Evolutionary conservation across 2,329 filamentous ascomycete genomes (phyloP), one percentile per base, ranked within the genome.

Genomic region (Sclerotinia glacialis): DNA sequence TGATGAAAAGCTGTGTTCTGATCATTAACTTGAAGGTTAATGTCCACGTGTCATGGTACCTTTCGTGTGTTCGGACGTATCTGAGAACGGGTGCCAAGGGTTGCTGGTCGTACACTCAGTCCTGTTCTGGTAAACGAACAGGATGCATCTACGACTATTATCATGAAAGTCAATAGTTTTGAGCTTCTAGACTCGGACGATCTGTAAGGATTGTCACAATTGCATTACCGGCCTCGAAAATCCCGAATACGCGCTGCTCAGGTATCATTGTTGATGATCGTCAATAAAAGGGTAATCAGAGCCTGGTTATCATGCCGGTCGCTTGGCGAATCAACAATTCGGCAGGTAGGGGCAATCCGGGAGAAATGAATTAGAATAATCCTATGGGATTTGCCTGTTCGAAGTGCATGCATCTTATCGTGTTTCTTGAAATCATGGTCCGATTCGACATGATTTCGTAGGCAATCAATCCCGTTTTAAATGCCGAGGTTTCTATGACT

Each of bases 11-110:
- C 26, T 61, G 58, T 61, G 31, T 12, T 8, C 28, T 26, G 16
- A 23, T 34, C n/a, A 14, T n/a, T 37, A 60, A 37, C 44, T 37
- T 34, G 14, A 49, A 47, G 44, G 44, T 49, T 37, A 23, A 60
- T 49, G 21, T 61, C 44, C 58, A 49, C 58, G 31, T 61, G 58
- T 44, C 58, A 49, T 61, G 28, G 44, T 61, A 60, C 44, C 44
- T 50, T 46, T 49, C 26, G 26, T 61, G 44, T 61, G 58, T 61
- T 61, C 44, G 44, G 58, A 49, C 12, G 44, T 34, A 61, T 37
- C 58, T 61, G 12, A 23, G 49, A 34, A 37, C 42, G 21, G 44
- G 31, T 44, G 14, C 21, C 44, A 49, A 60, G n/a, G 21, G 18
- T 44, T 60, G 31, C 21, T 49, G 4, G 14, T 37, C 44, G 40